Evolutionary conservation across 805 yeast genomes (phyloP).

Genomic region (Starmerella stellata): DNA sequence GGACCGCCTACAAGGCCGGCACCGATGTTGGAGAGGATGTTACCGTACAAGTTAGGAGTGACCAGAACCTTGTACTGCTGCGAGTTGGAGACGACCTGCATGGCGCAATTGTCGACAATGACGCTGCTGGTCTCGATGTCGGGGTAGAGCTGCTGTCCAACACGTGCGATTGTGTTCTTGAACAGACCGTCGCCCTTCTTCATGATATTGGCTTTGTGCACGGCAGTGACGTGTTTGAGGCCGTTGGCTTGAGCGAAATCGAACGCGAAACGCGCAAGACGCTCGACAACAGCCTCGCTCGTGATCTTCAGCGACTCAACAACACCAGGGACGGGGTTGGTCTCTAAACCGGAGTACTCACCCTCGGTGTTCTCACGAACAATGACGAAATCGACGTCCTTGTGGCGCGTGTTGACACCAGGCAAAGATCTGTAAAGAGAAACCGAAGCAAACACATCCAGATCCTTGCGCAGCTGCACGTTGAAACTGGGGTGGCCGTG

Average conservation of each 20-base stretch:
- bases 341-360: slow-evolving; percentile 97
- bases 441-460: slow-evolving; percentile 86
- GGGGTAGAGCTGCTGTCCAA: slow-evolving; percentile 62
- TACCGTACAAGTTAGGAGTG: slow-evolving; percentile 95
- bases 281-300: slow-evolving; percentile 86
- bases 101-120: slow-evolving; percentile 96
- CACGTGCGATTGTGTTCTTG: slow-evolving; percentile 78
- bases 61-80: slow-evolving; percentile 97
- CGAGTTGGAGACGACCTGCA: slow-evolving; percentile 97
- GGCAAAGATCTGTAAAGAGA: slow-evolving; percentile 87
- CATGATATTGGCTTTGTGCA: slow-evolving; percentile 98
- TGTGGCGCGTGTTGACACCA: slow-evolving; percentile 79
- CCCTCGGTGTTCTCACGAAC: slow-evolving; percentile 99
- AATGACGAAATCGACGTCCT: slow-evolving; percentile 64
- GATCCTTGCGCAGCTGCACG: slow-evolving; percentile 90
- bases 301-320: slow-evolving; percentile 92
- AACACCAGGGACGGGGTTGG: slow-evolving; percentile 67
- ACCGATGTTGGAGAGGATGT: slow-evolving; percentile 92
- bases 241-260: slow-evolving; percentile 85
- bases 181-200: slow-evolving; percentile 95
- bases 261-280: slow-evolving; percentile 92
- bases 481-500: slow-evolving; percentile 70
- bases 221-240: slow-evolving; percentile 86
- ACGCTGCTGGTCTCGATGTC: slow-evolving; percentile 69
- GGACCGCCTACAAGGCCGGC: slow-evolving; percentile 97